Evolutionary conservation across 1,139 yeast genomes (phyloP), one percentile per base, ranked within the genome.

Genomic region (Arxiozyma telluris): DNA sequence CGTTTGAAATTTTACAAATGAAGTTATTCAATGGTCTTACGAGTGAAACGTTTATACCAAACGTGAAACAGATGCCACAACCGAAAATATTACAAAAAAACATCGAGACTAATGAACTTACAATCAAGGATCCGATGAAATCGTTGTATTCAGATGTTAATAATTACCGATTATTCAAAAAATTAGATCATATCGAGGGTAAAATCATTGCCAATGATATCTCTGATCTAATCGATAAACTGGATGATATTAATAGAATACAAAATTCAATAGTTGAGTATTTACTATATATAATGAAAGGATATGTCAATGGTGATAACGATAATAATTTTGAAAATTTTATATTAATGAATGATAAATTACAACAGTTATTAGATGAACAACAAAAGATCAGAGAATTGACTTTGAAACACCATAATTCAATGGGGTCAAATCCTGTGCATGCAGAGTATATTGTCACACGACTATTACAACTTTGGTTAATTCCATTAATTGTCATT

Each of bases 1-100:
- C 75, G 41, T 83, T 80, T 65, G 93, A 85, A 65, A 62, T 85
- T 3, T 71, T 84, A 58, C 76, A 76, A 61, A 66, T 84, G 58
- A 76, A 79, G 47, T 73, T 79, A 1, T 84, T 78, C 73, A 73
- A 76, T 53, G 74, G 73, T 44, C 73, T 83, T 23, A 74, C 82
- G 7, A 75, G 71, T 50, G 87, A 82, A 59, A 79, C 63, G 59
- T 71, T 60, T 42, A 82, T 81, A 55, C 84, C 82, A 57, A 84
- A 82, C 61, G 82, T 80, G 1, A 71, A 78, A 22, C 70, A 79
- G 57, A 72, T 77, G 58, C 76, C 72, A 38, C 84, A 82, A 55
- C 75, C 76, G 15, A 60, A 62, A 51, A 50, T 65, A 53, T 57
- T 72, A 12, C 69, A 69, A 0, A 64, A 71, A 55, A 57, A 62